A percentile compares a stretch with the other conserved stretches of the same genome.
Evolutionary conservation across 108 stramenopile genomes (phyloP).

Genomic region (Nitzschia sp.): DNA sequence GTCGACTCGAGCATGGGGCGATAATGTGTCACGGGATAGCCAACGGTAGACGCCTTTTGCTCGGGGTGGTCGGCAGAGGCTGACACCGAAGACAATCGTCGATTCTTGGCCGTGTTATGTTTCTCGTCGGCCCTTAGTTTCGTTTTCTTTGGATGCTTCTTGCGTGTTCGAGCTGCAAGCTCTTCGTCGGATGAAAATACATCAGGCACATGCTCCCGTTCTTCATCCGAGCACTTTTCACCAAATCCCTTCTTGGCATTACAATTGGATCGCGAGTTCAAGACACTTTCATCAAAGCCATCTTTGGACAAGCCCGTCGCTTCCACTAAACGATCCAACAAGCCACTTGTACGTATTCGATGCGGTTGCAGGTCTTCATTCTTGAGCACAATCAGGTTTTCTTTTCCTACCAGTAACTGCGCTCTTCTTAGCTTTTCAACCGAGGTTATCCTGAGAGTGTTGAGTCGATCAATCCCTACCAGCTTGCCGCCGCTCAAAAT

Average conservation of each 20-base stretch:
- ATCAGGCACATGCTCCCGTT: conserved; percentile 9
- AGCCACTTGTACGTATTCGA: conserved; percentile 10
- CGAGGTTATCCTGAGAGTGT: conserved; percentile 1
- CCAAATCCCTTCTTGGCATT: conserved; percentile 26
- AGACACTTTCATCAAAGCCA: conserved; percentile 3
- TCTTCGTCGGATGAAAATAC: too few species aligned
- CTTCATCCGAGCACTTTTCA: not conserved
- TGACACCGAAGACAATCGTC: too few species aligned
- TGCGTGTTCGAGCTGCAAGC: too few species aligned
- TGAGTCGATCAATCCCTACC: not conserved
- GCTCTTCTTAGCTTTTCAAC: not conserved
- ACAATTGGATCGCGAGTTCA: conserved; percentile 19
- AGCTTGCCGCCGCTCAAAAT: conserved; percentile 15
- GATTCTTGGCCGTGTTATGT: too few species aligned
- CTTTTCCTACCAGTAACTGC: not conserved
- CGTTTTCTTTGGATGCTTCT: too few species aligned
- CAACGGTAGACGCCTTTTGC: too few species aligned
- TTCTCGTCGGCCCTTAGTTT: too few species aligned
- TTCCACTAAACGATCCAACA: conserved; percentile 10
- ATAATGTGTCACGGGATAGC: conserved; percentile 14
- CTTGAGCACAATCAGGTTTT: conserved; percentile 20
- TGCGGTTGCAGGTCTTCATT: conserved; percentile 30
- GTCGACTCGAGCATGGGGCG: conserved; percentile 25
- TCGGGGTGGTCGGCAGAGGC: too few species aligned
- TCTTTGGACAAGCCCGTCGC: conserved; percentile 12